Base-by-base conservation (phyloP, 2,329 filamentous ascomycete species). In the Penicillium sp. region DNA sequence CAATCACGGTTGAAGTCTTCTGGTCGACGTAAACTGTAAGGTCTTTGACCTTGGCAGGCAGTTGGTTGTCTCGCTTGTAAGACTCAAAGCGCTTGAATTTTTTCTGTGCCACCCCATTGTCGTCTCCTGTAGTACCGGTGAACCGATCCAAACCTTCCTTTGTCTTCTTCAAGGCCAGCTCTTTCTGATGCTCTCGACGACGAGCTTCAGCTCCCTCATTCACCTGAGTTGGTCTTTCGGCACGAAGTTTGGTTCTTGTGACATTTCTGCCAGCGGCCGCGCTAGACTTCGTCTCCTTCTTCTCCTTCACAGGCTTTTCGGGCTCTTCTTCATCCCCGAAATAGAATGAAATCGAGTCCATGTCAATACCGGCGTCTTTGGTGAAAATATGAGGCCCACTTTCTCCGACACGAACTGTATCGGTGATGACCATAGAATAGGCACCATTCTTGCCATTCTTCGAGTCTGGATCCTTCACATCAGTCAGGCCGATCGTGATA, bases 31-130 rank as follows among this genome's bases (percentile, higher is more conserved):
- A 80, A 54, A 98, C 88, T 54, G 87, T 84, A 49, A 97, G 76
- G 61, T 95, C 91, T 67, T 86, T 85, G 57, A 95, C 83, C 63
- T 83, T 84, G 13, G 79, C 66, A 2, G 93, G 93, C 47, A 98
- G 82, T 69, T 97, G 91, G 61, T 94, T 95, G 68, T 97, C 93
- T 53, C 91, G 83, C 76, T 97, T 98, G 75, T 98, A 98, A 0
- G 93, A 98, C 70, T 98, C 93, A 65, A 97, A 98, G 49, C 89
- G 87, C 75, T 97, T 97, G 77, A 98, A 97, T 72, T 91, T 95
- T 77, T 97, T 97, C 68, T 94, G 85, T 58, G 93, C 85, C n/a
- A 84, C 83, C 31, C 91, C 93, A 63, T 95, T 93, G 56, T 91
- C 78, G 51, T 85, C 88, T 51, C 83, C 85, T 0, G 86, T 90